Base-by-base conservation (phyloP, 108 stramenopile genomes). In the Cyclotella choctawhatcheeana region DNA sequence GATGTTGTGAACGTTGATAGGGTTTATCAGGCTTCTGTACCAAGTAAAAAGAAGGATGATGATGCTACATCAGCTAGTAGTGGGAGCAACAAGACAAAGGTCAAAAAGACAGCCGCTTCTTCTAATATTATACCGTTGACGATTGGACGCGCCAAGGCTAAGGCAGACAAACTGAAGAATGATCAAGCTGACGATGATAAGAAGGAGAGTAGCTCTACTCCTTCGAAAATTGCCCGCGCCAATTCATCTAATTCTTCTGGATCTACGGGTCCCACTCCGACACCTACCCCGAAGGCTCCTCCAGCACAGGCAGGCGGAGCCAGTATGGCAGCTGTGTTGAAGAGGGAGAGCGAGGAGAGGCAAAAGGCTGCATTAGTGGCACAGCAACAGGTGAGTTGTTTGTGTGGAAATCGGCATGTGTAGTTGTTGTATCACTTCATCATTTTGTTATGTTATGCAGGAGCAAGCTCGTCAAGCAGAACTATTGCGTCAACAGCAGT, bases 271-370 rank as follows among this genome's bases (percentile, higher is more conserved):
- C 58, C 77, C 3, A 54, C 71, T 35, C 89, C 93, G 33, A 53
- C 84, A 70, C 69, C 85, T 67, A 68, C 67, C 25, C 67, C 89
- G 13, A 70, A 88, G 34, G 76, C 88, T 13, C 61, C 88, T 7
- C 50, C 79, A 0, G 63, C 78, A 1, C 72, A 76, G 12, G 56
- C 60, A 13, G 83, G 76, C 43, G 91, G 92, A 26, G 81, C 89
- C 6, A 87, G 84, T 44, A 96, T 96, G 95, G 95, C 95, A 17
- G 92, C 92, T 12, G 89, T 96, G 55, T 83, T 96, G 24, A 92
- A 92, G 73, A 82, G 94, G 44, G 95, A 95, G 64, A 85, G 85
- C 22, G 95, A 96, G 54, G 88, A 92, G 58, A 86, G 93, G 73
- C 89, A 90, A 58, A 91, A 89, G 82, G 91, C 91, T 16, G 85